phyloP scores from a whole-genome alignment of 305 asterid species.

The Caryopteris hybrid region DNA sequence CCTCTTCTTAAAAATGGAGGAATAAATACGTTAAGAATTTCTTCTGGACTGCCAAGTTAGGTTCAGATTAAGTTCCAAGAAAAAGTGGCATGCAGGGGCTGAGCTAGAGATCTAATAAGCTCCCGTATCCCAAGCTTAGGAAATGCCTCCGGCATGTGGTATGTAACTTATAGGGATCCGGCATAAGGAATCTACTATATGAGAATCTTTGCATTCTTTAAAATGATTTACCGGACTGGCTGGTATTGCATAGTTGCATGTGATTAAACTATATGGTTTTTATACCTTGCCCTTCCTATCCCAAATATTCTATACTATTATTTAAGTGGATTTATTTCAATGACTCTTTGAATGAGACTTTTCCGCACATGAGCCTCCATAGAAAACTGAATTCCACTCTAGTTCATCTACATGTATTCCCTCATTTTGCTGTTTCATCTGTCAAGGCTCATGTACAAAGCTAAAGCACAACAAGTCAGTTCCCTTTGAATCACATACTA shows the following conservation, averaged over 20 bases:
- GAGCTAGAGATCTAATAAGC: too few species aligned
- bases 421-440: background rate
- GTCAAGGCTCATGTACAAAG: background rate
- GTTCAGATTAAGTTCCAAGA: background rate
- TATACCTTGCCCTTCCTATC: background rate
- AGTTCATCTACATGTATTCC: background rate
- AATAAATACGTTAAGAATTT: background rate
- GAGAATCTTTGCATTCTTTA: too few species aligned
- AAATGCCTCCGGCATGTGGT: too few species aligned
- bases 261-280: background rate
- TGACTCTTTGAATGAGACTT: background rate
- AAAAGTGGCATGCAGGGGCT: background rate
- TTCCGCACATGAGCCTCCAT: background rate
- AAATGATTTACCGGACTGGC: too few species aligned
- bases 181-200: too few species aligned
- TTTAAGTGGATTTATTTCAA: background rate
- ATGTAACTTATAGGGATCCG: too few species aligned
- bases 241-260: background rate
- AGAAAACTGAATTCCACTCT: background rate
- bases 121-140: too few species aligned
- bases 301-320: background rate
- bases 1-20: background rate
- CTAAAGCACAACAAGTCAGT: background rate
- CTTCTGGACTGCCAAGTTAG: background rate
- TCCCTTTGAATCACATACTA: background rate